Evolutionary conservation across 2,329 filamentous ascomycete species (phyloP).

Genomic region (Fusarium irregulare): DNA sequence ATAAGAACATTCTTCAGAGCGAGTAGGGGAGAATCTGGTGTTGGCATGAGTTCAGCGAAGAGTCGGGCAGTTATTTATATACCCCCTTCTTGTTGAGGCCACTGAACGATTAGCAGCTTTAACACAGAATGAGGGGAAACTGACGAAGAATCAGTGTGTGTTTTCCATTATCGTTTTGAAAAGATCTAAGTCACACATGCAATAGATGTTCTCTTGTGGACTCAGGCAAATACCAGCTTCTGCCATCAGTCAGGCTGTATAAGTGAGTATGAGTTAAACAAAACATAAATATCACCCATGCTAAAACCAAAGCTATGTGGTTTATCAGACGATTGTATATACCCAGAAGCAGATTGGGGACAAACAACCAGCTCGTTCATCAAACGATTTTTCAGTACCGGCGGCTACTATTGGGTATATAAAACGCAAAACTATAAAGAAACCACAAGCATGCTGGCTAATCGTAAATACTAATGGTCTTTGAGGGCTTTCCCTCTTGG

Average conservation of each 20-base stretch:
- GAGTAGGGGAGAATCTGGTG: not conserved
- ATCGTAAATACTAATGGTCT: not conserved
- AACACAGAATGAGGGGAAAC: not conserved
- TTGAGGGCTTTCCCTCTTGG: not conserved
- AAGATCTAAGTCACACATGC: not conserved
- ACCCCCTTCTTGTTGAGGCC: not conserved
- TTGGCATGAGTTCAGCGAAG: not conserved
- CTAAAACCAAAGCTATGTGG: not conserved
- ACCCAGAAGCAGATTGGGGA: not conserved
- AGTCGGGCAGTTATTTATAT: not conserved
- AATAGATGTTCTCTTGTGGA: not conserved
- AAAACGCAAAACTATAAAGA: not conserved
- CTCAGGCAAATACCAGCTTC: not conserved
- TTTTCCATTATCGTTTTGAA: not conserved
- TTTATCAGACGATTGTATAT: not conserved
- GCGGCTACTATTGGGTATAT: constrained; percentile 18
- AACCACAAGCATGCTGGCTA: constrained; percentile 1
- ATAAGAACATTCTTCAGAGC: not conserved
- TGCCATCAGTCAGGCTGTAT: not conserved
- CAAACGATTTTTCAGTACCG: not conserved
- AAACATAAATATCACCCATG: not conserved
- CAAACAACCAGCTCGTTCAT: not conserved
- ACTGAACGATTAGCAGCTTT: not conserved
- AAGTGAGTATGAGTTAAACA: not conserved
- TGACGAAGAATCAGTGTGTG: not conserved